A percentile compares a stretch with the other conserved stretches of the same genome.
Conservation (phyloP, 352 stramenopile genomes). For the Peronospora farinosa region DNA sequence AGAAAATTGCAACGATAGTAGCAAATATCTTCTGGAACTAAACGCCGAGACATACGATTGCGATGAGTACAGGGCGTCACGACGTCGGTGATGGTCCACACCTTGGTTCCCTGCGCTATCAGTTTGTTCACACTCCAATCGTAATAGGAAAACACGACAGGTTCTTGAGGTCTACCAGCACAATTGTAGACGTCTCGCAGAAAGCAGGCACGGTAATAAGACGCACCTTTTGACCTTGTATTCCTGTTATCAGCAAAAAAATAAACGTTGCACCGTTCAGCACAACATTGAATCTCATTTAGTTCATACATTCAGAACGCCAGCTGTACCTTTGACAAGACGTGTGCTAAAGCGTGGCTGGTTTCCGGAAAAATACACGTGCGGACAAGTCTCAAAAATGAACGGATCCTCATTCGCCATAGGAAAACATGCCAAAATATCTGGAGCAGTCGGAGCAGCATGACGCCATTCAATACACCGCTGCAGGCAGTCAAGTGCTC, state of each 20-base stretch:
- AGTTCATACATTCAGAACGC: background rate
- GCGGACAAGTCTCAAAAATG: constrained; percentile 78
- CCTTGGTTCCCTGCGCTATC: background rate
- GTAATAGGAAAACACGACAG: constrained; percentile 65
- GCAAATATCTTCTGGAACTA: no score
- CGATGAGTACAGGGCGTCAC: no score
- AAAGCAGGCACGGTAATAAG: constrained; percentile 91
- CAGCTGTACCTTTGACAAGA: constrained; percentile 43
- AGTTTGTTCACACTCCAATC: constrained; percentile 24
- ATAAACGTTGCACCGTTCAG: background rate
- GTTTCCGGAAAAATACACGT: constrained; percentile 92
- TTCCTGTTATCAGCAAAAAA: constrained; percentile 19
- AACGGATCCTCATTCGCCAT: constrained; percentile 89
- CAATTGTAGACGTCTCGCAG: constrained; percentile 77
- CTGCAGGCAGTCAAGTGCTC: constrained; percentile 49
- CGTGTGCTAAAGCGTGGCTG: constrained; percentile 78
- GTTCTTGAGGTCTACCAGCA: constrained; percentile 88
- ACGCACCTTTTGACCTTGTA: constrained; percentile 45
- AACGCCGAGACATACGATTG: no score
- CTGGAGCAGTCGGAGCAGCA: constrained; percentile 89
- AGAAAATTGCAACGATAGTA: no score
- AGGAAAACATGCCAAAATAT: constrained; percentile 88
- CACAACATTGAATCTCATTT: constrained; percentile 6
- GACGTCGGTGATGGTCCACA: no score
- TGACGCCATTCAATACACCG: constrained; percentile 87